A percentile compares a stretch with the other conserved stretches of the same genome.
These are phyloP conservation scores for Striga hermonthica DNA, from an alignment of 305 asterid species.

Conservation along the genomic window DNA sequence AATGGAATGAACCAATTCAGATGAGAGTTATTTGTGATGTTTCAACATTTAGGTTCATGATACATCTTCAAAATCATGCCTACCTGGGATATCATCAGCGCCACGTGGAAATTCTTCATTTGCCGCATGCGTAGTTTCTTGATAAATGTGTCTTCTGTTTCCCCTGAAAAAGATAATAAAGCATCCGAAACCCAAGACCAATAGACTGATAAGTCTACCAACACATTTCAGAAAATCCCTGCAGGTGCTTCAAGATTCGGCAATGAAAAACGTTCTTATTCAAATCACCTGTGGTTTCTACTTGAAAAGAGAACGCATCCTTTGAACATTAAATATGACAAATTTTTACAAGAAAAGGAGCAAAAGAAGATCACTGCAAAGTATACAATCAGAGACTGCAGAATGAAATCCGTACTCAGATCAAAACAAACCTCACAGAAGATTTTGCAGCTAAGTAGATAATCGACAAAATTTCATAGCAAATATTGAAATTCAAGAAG, in stretches of 20 bases:
- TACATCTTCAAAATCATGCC: slow-evolving; percentile 14
- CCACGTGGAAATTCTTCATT: slow-evolving; percentile 92
- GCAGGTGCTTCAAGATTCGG: slow-evolving; percentile 2
- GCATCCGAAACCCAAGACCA: background rate
- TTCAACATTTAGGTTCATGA: slow-evolving; percentile 4
- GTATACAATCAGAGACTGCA: background rate
- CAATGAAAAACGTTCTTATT: background rate
- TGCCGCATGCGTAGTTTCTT: slow-evolving; percentile 70
- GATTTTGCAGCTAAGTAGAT: slow-evolving; percentile 14
- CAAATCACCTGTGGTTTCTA: background rate
- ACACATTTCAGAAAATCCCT: background rate
- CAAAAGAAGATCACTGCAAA: slow-evolving; percentile 3
- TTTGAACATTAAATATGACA: background rate
- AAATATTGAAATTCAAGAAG: too few relatives aligned
- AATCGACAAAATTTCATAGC: background rate
- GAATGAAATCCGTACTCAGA: background rate
- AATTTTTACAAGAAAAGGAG: background rate
- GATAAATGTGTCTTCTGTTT: slow-evolving; percentile 60
- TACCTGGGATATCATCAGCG: slow-evolving; percentile 91
- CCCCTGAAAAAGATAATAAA: slow-evolving; percentile 49
- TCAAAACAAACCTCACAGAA: background rate
- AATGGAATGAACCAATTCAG: background rate
- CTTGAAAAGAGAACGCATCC: slow-evolving; percentile 1
- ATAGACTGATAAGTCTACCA: background rate
- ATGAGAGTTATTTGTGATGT: background rate